These are phyloP conservation scores for Trichaptum fuscoviolaceum DNA, from an alignment of 768 basidiomycete genomes.

Conservation along the genomic window DNA sequence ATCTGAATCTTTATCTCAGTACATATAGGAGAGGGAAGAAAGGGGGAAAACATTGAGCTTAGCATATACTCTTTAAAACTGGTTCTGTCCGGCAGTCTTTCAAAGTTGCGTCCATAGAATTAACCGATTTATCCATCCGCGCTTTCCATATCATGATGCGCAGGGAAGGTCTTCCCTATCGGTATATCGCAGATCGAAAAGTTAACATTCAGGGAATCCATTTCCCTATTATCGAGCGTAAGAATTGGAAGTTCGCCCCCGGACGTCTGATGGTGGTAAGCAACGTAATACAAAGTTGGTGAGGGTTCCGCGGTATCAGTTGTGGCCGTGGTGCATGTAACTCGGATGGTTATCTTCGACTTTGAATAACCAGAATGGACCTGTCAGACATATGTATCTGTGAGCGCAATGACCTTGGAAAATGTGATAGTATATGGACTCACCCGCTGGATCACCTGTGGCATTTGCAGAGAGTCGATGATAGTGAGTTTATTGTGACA, in stretches of 20 bases:
- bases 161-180: not conserved
- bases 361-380: conserved; percentile 74
- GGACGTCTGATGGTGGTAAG: conserved; percentile 1
- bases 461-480: not conserved
- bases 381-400: conserved; percentile 26
- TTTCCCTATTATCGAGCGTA: conserved; percentile 11
- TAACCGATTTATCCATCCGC: not conserved
- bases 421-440: conserved; percentile 15
- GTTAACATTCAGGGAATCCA: conserved; percentile 19
- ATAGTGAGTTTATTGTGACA: conserved; percentile 5
- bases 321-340: conserved; percentile 20
- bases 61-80: not conserved
- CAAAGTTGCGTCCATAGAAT: not conserved
- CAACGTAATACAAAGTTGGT: not conserved
- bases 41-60: not conserved
- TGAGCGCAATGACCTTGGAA: not conserved
- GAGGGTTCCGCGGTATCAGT: conserved; percentile 20
- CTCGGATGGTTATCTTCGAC: conserved; percentile 34
- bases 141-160: not conserved
- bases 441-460: conserved; percentile 62
- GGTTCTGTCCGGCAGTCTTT: not conserved
- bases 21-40: not conserved
- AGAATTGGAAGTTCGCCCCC: not conserved
- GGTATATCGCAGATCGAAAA: not conserved
- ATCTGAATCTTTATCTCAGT: not conserved